A percentile compares a stretch with the other conserved stretches of the same genome.
Conservation (phyloP, 73 alveolate genomes). For the Stentor roeselii region DNA sequence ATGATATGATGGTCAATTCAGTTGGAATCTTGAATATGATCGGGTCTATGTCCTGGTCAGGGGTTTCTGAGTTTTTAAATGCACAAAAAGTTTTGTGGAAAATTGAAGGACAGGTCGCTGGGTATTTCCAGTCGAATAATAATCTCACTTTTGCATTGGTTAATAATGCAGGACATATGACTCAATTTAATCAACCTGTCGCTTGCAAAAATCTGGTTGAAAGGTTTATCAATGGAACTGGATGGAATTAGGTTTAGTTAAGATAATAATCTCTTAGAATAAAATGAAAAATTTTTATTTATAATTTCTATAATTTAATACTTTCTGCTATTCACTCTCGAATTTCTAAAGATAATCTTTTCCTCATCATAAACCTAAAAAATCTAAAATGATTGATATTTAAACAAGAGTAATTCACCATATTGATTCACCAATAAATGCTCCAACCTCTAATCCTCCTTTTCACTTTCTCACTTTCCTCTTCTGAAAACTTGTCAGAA, state of each 20-base stretch:
- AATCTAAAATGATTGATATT: too few relatives aligned
- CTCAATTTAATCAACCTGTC: slow-evolving; percentile 74
- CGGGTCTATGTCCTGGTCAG: slow-evolving; percentile 40
- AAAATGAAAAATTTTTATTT: too few relatives aligned
- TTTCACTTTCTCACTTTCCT: too few relatives aligned
- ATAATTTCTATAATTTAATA: too few relatives aligned
- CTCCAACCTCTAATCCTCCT: too few relatives aligned
- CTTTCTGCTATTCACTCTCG: neutral
- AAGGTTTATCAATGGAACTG: slow-evolving; percentile 50
- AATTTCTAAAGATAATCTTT: neutral
- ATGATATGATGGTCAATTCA: slow-evolving; percentile 63
- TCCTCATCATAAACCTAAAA: too few relatives aligned
- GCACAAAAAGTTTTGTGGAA: slow-evolving; percentile 48
- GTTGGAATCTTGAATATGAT: slow-evolving; percentile 59
- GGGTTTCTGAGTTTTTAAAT: slow-evolving; percentile 30
- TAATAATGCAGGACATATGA: slow-evolving; percentile 85
- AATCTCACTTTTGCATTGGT: slow-evolving; percentile 35
- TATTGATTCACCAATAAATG: too few relatives aligned
- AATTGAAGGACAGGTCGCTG: slow-evolving; percentile 3
- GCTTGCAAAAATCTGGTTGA: slow-evolving; percentile 53
- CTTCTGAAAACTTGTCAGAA: too few relatives aligned
- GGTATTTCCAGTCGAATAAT: neutral
- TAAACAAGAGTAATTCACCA: too few relatives aligned
- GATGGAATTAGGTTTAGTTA: slow-evolving; percentile 18
- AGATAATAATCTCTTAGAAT: too few relatives aligned